Base-by-base conservation (phyloP, 495 filamentous ascomycete species). In the Aspergillus bridgeri region DNA sequence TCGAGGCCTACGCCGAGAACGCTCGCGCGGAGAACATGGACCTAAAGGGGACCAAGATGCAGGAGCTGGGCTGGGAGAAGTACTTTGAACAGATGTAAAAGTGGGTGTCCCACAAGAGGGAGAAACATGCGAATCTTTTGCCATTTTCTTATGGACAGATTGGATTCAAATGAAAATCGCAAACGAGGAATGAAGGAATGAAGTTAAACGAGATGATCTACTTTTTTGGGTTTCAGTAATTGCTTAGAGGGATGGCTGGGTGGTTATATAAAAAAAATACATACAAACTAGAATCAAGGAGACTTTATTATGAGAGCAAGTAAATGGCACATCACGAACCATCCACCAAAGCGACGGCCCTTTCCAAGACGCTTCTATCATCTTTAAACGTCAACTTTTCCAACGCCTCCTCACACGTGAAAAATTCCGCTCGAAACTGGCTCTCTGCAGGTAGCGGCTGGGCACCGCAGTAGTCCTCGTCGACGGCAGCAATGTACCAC, bases 1-100 rank as follows among this genome's bases (percentile, higher is more conserved):
- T 93, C 62, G 83, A 81, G 68, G 72, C 75, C 43, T 96, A 92
- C 68, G 83, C 86, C 61, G 85, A 86, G 71, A 80, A 80, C 47
- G 82, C 76, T 17, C 91, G 91, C 70, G 83, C 84, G 33, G 77
- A 78, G 68, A 84, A 78, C 69, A 75, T 96, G 68, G 76, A 83
- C 58, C 54, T 71, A 59, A 80, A 80, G 64, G 75, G 72, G 6
- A 68, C 65, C 2, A 79, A 76, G 68, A 63, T 80, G 65, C 74
- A 62, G 47, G 81, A 83, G 54, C 65, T 84, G 7, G 89, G 90
- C 0, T 90, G 85, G 77, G 79, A 88, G 67, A 83, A 79, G 63
- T 96, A 96, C 73, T 75, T 81, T 50, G 76, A 78, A 69, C 76
- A 78, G 61, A 86, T 86, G 75, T 79, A 75, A 59, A 43, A 44